Evolutionary conservation across 805 yeast genomes (phyloP), one percentile per base, ranked within the genome.

Genomic region (Starmera quercuum): DNA sequence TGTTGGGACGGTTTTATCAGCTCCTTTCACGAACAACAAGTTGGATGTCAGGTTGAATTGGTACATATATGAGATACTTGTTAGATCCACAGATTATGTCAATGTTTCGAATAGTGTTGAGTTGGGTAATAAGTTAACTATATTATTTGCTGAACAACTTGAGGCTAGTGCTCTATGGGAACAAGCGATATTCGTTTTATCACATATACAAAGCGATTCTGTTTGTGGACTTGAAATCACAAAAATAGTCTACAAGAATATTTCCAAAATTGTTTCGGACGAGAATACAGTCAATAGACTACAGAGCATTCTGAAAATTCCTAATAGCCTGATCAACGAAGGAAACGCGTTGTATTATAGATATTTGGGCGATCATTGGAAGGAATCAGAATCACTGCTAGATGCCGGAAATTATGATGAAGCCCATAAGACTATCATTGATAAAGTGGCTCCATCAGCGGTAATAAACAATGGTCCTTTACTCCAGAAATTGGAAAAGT

Each of bases 361-460:
- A 31, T 60, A 64, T 27, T 38, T 48, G 7, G 75, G 71, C 3
- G 70, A 81, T 32, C 69, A 63, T 43, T 64, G 77, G 58, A 61
- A 68, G 12, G 86, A 85, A 44, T 75, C 78, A 1, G 62, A 67
- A 30, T 73, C 78, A 20, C 67, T 81, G 30, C 56, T 85, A 1
- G 66, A 63, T 10, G 95, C 95, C 0, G 64, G 61, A 9, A 53
- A 69, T 32, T 73, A 72, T 61, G 63, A 57, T 0, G 76, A 73
- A 26, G 95, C 95, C 0, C 92, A 84, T 47, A 51, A 58, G 2
- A 58, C 74, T 1, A 56, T 84, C 4, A 45, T 78, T 7, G 49
- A 60, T 1, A 53, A 64, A 4, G 80, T 86, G 20, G 97, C 90
- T 0, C 97, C 97, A 7, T 53, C 57, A 11, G 71, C 79, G 4